Evolutionary conservation across 2,329 filamentous ascomycete species (phyloP).

Genomic region (Fusarium piperis): DNA sequence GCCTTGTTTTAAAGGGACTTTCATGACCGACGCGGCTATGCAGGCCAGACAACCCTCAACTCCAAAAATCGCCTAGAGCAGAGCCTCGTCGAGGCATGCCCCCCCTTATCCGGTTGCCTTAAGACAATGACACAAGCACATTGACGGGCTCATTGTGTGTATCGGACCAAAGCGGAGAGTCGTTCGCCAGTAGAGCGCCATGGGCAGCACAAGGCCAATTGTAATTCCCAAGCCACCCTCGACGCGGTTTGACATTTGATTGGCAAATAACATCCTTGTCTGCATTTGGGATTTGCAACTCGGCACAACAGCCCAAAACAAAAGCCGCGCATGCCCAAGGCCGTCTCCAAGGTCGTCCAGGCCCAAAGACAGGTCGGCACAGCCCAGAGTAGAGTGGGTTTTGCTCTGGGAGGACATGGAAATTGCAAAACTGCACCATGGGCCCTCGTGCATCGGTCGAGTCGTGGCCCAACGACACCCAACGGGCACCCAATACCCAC

Average conservation of each 20-base stretch:
- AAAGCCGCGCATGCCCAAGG: not conserved
- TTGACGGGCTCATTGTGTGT: not conserved
- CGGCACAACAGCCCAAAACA: not conserved
- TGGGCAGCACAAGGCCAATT: not conserved
- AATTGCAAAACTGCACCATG: constrained; percentile 24
- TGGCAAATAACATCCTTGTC: not conserved
- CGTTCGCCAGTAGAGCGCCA: not conserved
- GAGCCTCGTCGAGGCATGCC: constrained; percentile 28
- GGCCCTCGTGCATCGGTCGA: not conserved
- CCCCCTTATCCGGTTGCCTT: constrained; percentile 19
- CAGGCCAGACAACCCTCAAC: constrained; percentile 2
- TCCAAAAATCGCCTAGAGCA: constrained; percentile 18
- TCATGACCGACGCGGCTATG: constrained; percentile 3
- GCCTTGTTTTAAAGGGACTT: constrained; percentile 13
- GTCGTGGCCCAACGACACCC: constrained; percentile 32
- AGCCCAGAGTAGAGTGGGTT: constrained; percentile 13
- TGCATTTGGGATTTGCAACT: not conserved
- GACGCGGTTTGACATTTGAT: not conserved
- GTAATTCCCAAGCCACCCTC: constrained; percentile 4
- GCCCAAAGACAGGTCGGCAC: constrained; percentile 7
- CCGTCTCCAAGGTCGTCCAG: not conserved
- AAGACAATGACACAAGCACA: not conserved
- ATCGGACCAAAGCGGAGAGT: not conserved
- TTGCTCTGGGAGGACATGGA: constrained; percentile 22
- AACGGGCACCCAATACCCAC: constrained; percentile 28